Percentiles rank a stretch among this genome's conserved stretches.
Conservation (phyloP, 2,329 filamentous ascomycete genomes). For the Exophiala lecanii-corni region DNA sequence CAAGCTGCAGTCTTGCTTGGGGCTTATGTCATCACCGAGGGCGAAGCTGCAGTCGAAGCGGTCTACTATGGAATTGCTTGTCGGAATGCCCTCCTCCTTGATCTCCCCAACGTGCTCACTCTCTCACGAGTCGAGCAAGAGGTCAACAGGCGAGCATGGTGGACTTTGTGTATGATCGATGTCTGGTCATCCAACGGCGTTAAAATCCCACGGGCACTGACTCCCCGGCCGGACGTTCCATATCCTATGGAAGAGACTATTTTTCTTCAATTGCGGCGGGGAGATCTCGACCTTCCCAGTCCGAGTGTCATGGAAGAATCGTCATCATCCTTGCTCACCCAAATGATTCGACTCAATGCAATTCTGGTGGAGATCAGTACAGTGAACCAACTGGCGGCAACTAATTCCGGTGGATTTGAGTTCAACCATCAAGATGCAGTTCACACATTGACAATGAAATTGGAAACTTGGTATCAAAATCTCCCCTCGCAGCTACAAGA, state of each 20-base stretch:
- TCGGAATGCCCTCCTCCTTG: conserved; percentile 35
- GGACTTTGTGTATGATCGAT: conserved; percentile 41
- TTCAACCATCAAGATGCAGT: conserved; percentile 22
- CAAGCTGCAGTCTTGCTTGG: conserved; percentile 41
- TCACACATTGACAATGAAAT: conserved; percentile 30
- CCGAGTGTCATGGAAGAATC: conserved; percentile 11
- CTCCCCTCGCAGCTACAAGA: conserved; percentile 37
- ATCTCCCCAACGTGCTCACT: conserved; percentile 33
- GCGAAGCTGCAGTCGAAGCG: conserved; percentile 32
- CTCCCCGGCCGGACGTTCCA: conserved; percentile 27
- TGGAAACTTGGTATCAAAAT: conserved; percentile 35
- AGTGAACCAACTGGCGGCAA: conserved; percentile 33
- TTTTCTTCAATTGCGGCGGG: conserved; percentile 28
- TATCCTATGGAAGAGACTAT: conserved; percentile 37
- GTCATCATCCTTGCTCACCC: conserved; percentile 17
- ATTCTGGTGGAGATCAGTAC: conserved; percentile 41
- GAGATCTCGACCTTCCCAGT: conserved; percentile 5
- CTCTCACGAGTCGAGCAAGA: conserved; percentile 33
- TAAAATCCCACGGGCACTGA: conserved; percentile 33
- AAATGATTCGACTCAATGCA: conserved; percentile 38
- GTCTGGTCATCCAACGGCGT: conserved; percentile 38
- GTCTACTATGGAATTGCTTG: conserved; percentile 38
- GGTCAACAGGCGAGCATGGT: conserved; percentile 36
- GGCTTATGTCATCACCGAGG: conserved; percentile 32
- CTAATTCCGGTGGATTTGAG: conserved; percentile 11